These are phyloP conservation scores for Aureobasidium sp. DNA, from an alignment of 2,329 filamentous ascomycete species.

Conservation along the genomic window DNA sequence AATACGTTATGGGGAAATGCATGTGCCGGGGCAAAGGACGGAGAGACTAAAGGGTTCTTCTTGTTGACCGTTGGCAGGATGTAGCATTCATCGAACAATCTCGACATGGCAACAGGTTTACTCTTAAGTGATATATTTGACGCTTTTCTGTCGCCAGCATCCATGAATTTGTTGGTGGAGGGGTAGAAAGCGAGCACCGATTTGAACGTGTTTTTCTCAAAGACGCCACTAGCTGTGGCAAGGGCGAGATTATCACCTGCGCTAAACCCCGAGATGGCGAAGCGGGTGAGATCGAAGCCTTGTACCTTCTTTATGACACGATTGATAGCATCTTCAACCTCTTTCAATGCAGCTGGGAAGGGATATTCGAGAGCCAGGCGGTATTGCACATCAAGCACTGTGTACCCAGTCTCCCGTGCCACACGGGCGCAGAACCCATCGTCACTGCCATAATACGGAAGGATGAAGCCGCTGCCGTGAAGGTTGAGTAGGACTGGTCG, in stretches of 20 bases:
- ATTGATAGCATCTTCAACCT: constrained; percentile 49
- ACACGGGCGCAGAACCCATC: constrained; percentile 42
- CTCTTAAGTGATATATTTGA: constrained; percentile 25
- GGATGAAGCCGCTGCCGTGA: constrained; percentile 38
- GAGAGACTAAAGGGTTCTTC: constrained; percentile 40
- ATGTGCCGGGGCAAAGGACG: constrained; percentile 32
- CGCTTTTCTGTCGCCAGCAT: constrained; percentile 27
- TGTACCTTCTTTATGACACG: constrained; percentile 40
- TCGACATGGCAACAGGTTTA: too few relatives aligned
- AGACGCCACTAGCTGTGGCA: constrained; percentile 34
- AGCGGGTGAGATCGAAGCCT: constrained; percentile 32
- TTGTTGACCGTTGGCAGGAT: constrained; percentile 27
- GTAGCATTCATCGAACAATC: constrained; percentile 41
- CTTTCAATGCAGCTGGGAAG: constrained; percentile 48
- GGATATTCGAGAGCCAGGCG: constrained; percentile 49
- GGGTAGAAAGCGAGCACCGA: constrained; percentile 41
- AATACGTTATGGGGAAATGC: constrained; percentile 33
- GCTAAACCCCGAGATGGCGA: constrained; percentile 46
- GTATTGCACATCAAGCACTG: constrained; percentile 47
- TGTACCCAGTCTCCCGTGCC: constrained; percentile 36
- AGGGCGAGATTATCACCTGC: constrained; percentile 46
- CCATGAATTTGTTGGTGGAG: constrained; percentile 35
- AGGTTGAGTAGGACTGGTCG: constrained; percentile 38
- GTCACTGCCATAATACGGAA: constrained; percentile 44
- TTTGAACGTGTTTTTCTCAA: constrained; percentile 35